Percentiles rank a stretch among this genome's conserved stretches.
Evolutionary conservation across 1,284 basidiomycete species (phyloP).

Genomic region (Puccinia sorghi): DNA sequence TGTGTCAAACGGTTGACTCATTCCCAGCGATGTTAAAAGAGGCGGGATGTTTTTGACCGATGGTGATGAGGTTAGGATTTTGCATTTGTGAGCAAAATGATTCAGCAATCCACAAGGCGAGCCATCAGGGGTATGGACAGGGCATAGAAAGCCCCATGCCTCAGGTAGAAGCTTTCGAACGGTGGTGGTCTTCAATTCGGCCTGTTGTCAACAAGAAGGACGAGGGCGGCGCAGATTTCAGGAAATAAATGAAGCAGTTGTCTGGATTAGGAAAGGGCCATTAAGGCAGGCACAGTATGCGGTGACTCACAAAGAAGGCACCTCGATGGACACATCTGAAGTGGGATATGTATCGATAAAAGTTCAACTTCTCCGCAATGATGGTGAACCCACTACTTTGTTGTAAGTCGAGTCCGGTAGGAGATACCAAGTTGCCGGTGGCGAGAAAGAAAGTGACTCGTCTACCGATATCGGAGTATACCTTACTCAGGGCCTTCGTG

Average conservation of each 20-base stretch:
- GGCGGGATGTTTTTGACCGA: slow-evolving; percentile 75
- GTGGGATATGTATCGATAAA: slow-evolving; percentile 96
- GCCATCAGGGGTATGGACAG: slow-evolving; percentile 98
- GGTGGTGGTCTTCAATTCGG: slow-evolving; percentile 96
- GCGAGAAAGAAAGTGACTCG: slow-evolving; percentile 93
- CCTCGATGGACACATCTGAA: slow-evolving; percentile 99
- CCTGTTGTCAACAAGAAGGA: slow-evolving; percentile 56
- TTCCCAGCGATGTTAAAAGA: slow-evolving; percentile 83
- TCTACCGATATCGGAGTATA: slow-evolving; percentile 88
- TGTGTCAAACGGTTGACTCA: slow-evolving; percentile 84
- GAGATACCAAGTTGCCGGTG: slow-evolving; percentile 93
- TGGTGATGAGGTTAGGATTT: slow-evolving; percentile 71
- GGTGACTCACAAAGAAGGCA: slow-evolving; percentile 73
- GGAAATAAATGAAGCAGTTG: not conserved
- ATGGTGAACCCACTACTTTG: slow-evolving; percentile 98
- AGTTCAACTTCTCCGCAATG: slow-evolving; percentile 98
- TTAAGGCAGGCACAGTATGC: not conserved
- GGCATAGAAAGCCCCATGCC: slow-evolving; percentile 98
- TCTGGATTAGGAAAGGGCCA: not conserved
- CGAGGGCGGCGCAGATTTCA: not conserved
- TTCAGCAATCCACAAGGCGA: slow-evolving; percentile 97
- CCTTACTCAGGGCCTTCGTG: slow-evolving; percentile 71
- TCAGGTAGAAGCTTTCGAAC: slow-evolving; percentile 97
- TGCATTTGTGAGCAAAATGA: slow-evolving; percentile 91
- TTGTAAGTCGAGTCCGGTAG: slow-evolving; percentile 92